Evolutionary conservation across 78 protist genomes (phyloP).

Genomic region (Creolimax fragrantissima): DNA sequence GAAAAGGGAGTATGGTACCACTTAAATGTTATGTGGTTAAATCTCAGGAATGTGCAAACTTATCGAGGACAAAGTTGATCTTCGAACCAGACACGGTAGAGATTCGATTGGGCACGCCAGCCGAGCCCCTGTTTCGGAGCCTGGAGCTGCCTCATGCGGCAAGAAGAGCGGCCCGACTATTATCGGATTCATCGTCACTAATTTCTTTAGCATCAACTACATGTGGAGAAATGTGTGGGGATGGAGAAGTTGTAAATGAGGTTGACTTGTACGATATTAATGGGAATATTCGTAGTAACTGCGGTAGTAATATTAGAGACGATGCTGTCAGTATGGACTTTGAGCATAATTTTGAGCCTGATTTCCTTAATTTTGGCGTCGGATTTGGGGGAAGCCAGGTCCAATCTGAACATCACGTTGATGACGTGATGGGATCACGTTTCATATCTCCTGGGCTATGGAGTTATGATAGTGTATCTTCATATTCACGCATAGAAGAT

Average conservation of each 20-base stretch:
- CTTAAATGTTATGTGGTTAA: background rate
- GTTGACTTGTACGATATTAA: background rate
- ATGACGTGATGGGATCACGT: background rate
- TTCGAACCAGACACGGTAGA: background rate
- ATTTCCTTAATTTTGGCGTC: too few species aligned
- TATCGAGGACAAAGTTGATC: background rate
- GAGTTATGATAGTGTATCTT: background rate
- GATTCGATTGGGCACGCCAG: background rate
- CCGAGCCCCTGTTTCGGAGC: background rate
- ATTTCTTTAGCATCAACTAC: background rate
- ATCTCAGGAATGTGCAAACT: background rate
- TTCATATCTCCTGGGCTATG: background rate
- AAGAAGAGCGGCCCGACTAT: background rate
- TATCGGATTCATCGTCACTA: background rate
- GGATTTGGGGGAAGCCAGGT: too few species aligned
- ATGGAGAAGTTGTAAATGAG: background rate
- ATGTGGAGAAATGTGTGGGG: background rate
- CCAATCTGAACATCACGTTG: background rate
- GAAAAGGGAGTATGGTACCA: background rate
- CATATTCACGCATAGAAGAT: background rate
- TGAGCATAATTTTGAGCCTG: background rate
- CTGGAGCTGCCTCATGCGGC: background rate
- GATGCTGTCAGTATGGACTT: background rate
- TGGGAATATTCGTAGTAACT: background rate
- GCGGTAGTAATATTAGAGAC: background rate